These are phyloP conservation scores for Fusarium multiceps DNA, from an alignment of 2,329 filamentous ascomycete species.

Conservation along the genomic window DNA sequence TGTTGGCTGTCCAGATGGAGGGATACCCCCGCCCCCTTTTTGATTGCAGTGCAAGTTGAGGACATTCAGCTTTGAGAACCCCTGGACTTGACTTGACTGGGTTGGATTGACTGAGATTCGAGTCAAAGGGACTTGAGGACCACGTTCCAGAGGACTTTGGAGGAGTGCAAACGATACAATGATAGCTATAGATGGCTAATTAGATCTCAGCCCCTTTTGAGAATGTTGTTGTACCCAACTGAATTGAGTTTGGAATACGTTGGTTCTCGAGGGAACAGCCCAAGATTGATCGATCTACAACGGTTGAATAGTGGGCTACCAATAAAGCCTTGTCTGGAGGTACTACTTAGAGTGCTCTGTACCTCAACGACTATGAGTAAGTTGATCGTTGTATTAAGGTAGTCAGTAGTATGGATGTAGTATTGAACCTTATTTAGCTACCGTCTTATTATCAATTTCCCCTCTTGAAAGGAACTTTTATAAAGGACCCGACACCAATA, in stretches of 20 bases:
- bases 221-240: not conserved
- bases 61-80: constrained; percentile 7
- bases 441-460: not conserved
- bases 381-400: not conserved
- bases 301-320: constrained; percentile 8
- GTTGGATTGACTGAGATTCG: not conserved
- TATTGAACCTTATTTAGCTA: not conserved
- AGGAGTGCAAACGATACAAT: not conserved
- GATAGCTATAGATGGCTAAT: not conserved
- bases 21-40: constrained; percentile 29
- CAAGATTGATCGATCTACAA: constrained; percentile 10
- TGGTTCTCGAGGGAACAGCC: not conserved
- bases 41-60: constrained; percentile 3
- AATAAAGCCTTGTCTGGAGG: not conserved
- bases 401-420: not conserved
- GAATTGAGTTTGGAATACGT: constrained; percentile 22
- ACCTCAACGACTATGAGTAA: not conserved
- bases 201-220: not conserved
- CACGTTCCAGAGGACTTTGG: constrained; percentile 10
- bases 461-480: not conserved
- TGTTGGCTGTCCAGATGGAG: not conserved
- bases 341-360: not conserved
- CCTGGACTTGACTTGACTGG: constrained; percentile 8
- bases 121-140: not conserved
- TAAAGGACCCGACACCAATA: not conserved